Base-by-base conservation (phyloP, 169 alveolate species). In the Eimeria maxima region DNA sequence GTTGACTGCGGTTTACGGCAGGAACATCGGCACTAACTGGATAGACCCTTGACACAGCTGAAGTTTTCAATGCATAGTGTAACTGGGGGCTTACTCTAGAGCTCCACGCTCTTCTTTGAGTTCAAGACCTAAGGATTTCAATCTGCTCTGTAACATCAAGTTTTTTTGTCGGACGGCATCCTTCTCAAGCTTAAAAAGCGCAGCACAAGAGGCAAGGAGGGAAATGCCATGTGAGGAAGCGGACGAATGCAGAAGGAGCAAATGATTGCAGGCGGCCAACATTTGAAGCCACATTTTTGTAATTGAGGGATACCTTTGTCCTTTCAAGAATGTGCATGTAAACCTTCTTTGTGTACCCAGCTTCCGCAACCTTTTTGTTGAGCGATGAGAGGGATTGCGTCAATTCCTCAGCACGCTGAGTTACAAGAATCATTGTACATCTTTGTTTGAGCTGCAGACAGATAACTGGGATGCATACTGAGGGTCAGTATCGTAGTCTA, bases 311-410 rank as follows among this genome's bases (percentile, higher is more conserved):
- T 57, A 93, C 96, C 78, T 93, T 95, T n/a, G 95, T 95, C 86
- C 97, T 89, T 29, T 84, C 90, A 29, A 95, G 95, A 27, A 95
- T 81, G 47, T 95, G 97, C 67, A 65, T 55, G 89, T 95, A 95
- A 14, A 83, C 94, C 63, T 93, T 93, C 71, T 67, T 81, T 24
- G 94, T 86, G 67, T 86, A 47, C 20, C 81, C 78, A 63, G 83
- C 93, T 33, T 86, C 93, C 22, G 81, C 53, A 63, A 86, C 93
- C 71, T 63, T 86, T 44, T 86, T 86, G 38, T 47, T 57, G 42
- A 86, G 20, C 65, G 18, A 13, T 24, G 83, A 29, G 73, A 86
- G 81, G 44, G 93, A 60, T 86, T 86, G 78, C 65, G 60, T 86
- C 93, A 86, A 20, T 63, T 86, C 93, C 10, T 16, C 93, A 10